Conservation (phyloP, 352 stramenopile species). For the Globisporangium barbulae region DNA sequence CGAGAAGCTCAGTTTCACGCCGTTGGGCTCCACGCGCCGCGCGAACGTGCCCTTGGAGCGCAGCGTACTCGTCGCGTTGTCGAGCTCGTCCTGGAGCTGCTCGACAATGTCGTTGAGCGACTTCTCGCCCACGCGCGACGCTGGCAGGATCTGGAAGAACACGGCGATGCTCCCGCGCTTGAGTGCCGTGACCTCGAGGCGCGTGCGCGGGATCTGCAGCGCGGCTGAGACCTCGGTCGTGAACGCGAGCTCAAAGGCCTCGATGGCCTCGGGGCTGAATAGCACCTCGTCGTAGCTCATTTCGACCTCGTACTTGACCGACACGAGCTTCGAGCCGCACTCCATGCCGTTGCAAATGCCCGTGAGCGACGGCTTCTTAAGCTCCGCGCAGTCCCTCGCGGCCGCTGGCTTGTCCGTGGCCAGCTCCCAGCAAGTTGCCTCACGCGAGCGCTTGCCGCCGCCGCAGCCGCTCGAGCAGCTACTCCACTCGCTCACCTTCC, state of each 20-base stretch:
- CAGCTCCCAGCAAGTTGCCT: conserved; percentile 38
- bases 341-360: conserved; percentile 78
- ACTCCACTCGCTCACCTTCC: conserved; percentile 56
- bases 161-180: conserved; percentile 59
- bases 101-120: conserved; percentile 72
- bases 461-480: conserved; percentile 62
- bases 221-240: conserved; percentile 59
- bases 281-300: conserved; percentile 77
- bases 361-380: conserved; percentile 46
- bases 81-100: conserved; percentile 46
- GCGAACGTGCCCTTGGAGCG: conserved; percentile 67
- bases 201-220: conserved; percentile 51
- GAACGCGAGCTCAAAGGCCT: conserved; percentile 64
- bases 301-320: conserved; percentile 65
- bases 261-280: conserved; percentile 44
- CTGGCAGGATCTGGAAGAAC: conserved; percentile 64
- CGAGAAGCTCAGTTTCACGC: conserved; percentile 65
- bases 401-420: conserved; percentile 22
- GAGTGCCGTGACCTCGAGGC: conserved; percentile 53
- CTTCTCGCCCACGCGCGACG: conserved; percentile 48
- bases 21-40: conserved; percentile 50
- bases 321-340: conserved; percentile 65
- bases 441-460: conserved; percentile 44
- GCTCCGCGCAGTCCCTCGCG: conserved; percentile 25
- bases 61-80: conserved; percentile 54